These are phyloP conservation scores for Pseudotsuga menziesii DNA, from an alignment of 75 land plant genomes.

Conservation along the genomic window DNA sequence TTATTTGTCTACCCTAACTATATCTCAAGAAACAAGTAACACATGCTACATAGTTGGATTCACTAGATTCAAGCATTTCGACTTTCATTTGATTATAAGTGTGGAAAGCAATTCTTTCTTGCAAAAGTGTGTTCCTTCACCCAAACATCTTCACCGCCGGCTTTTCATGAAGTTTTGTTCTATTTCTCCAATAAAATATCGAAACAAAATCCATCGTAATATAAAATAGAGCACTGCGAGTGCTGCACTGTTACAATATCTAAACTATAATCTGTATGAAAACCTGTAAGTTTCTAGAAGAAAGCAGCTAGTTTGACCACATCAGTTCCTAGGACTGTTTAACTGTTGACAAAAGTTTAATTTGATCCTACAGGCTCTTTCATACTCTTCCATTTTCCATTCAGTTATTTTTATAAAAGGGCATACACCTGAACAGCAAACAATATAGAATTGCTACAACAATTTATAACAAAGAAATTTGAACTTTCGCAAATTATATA, in stretches of 20 bases:
- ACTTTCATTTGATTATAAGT: background rate
- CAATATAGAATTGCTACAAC: background rate
- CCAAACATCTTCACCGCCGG: background rate
- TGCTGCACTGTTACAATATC: background rate
- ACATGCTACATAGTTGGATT: background rate
- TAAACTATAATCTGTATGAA: too few species aligned
- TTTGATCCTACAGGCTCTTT: background rate
- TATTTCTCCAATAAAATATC: background rate
- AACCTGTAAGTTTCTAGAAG: background rate
- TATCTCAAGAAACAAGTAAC: background rate
- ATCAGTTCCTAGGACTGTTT: background rate
- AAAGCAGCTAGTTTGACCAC: constrained; percentile 1
- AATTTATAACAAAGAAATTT: background rate
- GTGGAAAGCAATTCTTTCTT: background rate
- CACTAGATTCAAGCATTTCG: background rate
- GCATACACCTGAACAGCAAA: background rate
- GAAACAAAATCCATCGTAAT: background rate
- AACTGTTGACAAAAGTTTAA: background rate
- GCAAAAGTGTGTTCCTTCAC: background rate
- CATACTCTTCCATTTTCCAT: background rate
- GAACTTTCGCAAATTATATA: constrained; percentile 11
- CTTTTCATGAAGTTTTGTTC: background rate
- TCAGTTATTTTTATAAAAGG: background rate
- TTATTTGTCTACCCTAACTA: background rate
- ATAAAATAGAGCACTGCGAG: background rate